Evolutionary conservation across 352 stramenopile genomes (phyloP), one percentile per base, ranked within the genome.

Genomic region (Phytophthora idaei): DNA sequence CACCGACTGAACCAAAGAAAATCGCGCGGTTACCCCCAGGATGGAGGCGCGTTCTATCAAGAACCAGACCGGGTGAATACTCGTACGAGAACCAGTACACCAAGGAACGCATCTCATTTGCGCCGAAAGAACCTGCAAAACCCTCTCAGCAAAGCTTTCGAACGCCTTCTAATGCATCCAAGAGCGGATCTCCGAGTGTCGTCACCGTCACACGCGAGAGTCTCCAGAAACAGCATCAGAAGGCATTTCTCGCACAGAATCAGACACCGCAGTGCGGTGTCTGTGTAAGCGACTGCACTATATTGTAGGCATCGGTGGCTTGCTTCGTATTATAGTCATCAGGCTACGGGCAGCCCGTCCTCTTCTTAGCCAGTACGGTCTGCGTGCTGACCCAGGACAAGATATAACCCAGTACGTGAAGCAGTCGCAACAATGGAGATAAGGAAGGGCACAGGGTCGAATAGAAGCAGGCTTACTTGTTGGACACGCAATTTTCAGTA

Each of bases 1-100:
- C 85, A 39, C 85, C 86, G 0, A 78, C 78, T 39, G 68, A 88
- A 49, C 62, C 80, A 28, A 77, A 81, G 54, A 91, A 86, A 50
- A 92, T 94, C 29, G 83, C 74, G 28, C 72, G 71, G 17, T 71
- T 96, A 36, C 88, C 88, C 7, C 79, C 64, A 5, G 88, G 88
- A 8, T 94, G 88, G 88, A 74, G 86, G 29, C 85, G 88, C 48
- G 88, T 96, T 49, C 71, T 93, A 28, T 96, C 88, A 32, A 84
- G 88, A 25, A 94, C 88, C 47, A 91, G 87, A 62, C 88, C 88
- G 3, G 86, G 86, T 12, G 86, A 96, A 61, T 94, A 91, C 57
- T 93, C 85, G 61, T 96, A 96, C 59, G 86, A 96, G 71, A 94
- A 96, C 73, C 86, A 94, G 67, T 96, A 96, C 74, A 96, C 88